Evolutionary conservation across 2,329 filamentous ascomycete genomes (phyloP), one percentile per base, ranked within the genome.

Genomic region (Penicillium sp.): DNA sequence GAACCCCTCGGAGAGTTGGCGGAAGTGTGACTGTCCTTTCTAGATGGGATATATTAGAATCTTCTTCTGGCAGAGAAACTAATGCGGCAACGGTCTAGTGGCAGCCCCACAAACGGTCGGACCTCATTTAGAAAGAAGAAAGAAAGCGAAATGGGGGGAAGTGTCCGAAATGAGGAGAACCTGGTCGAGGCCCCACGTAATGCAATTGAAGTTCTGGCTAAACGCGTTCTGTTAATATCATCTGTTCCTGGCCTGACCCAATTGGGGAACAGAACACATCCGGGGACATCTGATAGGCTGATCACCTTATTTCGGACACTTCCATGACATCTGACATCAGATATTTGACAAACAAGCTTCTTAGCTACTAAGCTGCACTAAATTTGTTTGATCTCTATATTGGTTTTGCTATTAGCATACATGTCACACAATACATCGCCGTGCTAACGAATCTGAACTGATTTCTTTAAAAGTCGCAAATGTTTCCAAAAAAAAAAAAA

Each of bases 141-240:
- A 35, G 37, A 32, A 38, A 39, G 4, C 8, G 8, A 31, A 49
- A 45, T 26, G 31, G 29, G 46, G 46, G 50, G 32, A 49, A 37
- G 35, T 44, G 34, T 40, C 26, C 44, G 7, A 51, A 40, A 48
- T 54, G 45, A 44, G 43, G 40, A 55, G 45, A 53, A 54, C n/a
- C 47, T 29, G 44, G 40, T 31, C 34, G 2, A 38, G 24, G 42
- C 26, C 45, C 42, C 20, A 53, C 32, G 34, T 24, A 18, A 34
- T 37, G 20, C 24, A 38, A 51, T 34, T 61, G 58, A 59, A 56
- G 60, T 62, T 59, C 62, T 61, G 22, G 26, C 52, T 14, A 16
- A 7, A 34, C 14, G 6, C 14, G 13, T 34, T 7, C 14, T 50
- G 37, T 18, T 16, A 9, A 26, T 3, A 18, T 18, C 4, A 32